Percentiles rank a stretch among this genome's conserved stretches.
These are phyloP conservation scores for Paramecium caudatum DNA, from an alignment of 73 alveolate genomes.

Conservation along the genomic window DNA sequence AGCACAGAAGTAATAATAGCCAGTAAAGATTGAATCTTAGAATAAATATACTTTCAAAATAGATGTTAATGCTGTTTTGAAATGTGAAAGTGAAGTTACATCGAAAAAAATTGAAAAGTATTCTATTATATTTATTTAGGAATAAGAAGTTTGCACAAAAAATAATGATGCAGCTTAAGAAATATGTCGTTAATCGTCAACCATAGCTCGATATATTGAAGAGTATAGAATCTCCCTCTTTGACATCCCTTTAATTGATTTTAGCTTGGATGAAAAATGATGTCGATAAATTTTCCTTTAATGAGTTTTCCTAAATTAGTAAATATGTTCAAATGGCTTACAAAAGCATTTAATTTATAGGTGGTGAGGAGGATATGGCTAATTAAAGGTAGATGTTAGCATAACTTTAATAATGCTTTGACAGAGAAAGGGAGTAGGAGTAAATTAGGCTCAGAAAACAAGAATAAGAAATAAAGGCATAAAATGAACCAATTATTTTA, in stretches of 20 bases:
- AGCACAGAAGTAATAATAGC: too few species aligned
- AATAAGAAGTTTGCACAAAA: constrained; percentile 6
- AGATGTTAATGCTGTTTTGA: not conserved
- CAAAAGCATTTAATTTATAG: not conserved
- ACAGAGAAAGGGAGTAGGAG: constrained; percentile 1
- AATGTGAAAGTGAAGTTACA: not conserved
- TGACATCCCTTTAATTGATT: not conserved
- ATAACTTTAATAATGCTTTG: not conserved
- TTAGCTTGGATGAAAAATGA: not conserved
- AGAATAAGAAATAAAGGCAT: constrained; percentile 19
- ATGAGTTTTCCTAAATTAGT: not conserved
- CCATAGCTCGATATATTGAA: constrained; percentile 4
- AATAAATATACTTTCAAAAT: constrained; percentile 3
- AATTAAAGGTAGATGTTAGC: too few species aligned
- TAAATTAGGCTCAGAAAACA: not conserved
- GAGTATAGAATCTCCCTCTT: not conserved
- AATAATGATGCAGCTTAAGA: not conserved
- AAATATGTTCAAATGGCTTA: constrained; percentile 1
- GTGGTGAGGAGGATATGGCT: constrained; percentile 7
- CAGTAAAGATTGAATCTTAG: not conserved
- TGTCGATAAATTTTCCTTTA: not conserved
- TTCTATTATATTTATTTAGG: not conserved
- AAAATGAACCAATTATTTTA: not conserved
- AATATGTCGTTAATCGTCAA: not conserved
- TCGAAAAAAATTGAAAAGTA: constrained; percentile 16